Percentiles rank a stretch among this genome's conserved stretches.
These are phyloP conservation scores for Stachybotrys echinatus DNA, from an alignment of 2,329 filamentous ascomycete species.

Conservation along the genomic window DNA sequence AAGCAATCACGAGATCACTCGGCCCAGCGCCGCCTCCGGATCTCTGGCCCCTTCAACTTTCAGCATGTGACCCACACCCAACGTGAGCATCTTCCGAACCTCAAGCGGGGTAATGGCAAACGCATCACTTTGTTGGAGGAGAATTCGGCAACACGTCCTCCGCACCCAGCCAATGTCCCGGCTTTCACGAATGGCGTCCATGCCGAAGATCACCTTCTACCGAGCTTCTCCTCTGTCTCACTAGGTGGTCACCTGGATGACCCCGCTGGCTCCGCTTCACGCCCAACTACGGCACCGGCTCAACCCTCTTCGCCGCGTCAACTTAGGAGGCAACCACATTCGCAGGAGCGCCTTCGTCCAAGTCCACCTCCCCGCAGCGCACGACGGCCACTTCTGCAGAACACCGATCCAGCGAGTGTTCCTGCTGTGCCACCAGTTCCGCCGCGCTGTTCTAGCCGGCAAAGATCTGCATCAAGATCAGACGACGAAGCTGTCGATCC, in stretches of 20 bases:
- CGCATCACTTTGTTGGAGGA: slow-evolving; percentile 37
- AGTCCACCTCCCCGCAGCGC: slow-evolving; percentile 39
- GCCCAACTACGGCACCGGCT: slow-evolving; percentile 8
- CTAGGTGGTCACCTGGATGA: background rate
- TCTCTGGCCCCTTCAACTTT: slow-evolving; percentile 62
- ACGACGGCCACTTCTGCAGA: slow-evolving; percentile 39
- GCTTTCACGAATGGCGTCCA: slow-evolving; percentile 16
- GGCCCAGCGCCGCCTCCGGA: slow-evolving; percentile 39
- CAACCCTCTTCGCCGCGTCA: background rate
- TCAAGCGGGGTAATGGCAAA: slow-evolving; percentile 33
- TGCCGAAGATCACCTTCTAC: slow-evolving; percentile 37
- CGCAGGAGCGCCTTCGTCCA: slow-evolving; percentile 43
- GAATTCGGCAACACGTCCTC: slow-evolving; percentile 32
- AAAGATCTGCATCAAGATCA: slow-evolving; percentile 38
- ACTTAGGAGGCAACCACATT: slow-evolving; percentile 19
- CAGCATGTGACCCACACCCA: slow-evolving; percentile 58
- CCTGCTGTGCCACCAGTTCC: slow-evolving; percentile 35
- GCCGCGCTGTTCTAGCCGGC: slow-evolving; percentile 50
- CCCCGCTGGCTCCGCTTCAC: slow-evolving; percentile 2
- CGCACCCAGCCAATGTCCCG: slow-evolving; percentile 10
- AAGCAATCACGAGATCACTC: slow-evolving; percentile 31
- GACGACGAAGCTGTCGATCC: background rate
- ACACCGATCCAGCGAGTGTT: slow-evolving; percentile 24
- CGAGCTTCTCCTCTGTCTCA: slow-evolving; percentile 34
- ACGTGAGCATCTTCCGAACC: slow-evolving; percentile 39